These are phyloP conservation scores for Oryza nivara DNA, from an alignment of 176 grass and related monocot genomes.

Conservation along the genomic window DNA sequence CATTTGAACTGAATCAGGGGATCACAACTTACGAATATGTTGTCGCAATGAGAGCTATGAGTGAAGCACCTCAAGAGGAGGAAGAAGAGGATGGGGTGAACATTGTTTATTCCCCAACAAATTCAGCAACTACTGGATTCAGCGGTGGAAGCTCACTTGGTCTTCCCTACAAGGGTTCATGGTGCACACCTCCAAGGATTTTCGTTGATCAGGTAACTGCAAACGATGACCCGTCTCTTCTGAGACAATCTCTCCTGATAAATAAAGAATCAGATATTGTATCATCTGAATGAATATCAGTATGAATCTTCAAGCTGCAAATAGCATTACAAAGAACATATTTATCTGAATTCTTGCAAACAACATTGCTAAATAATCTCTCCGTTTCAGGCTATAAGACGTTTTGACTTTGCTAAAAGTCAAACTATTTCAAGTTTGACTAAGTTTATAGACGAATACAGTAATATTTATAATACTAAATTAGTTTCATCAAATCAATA, in stretches of 20 bases:
- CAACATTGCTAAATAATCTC: not conserved
- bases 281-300: not conserved
- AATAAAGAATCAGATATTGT: constrained; percentile 7
- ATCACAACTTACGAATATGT: constrained; percentile 95
- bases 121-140: constrained; percentile 84
- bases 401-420: too few relatives aligned
- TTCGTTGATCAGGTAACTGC: constrained; percentile 66
- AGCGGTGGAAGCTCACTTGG: constrained; percentile 71
- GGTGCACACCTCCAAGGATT: constrained; percentile 96
- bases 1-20: constrained; percentile 53
- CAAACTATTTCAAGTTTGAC: too few relatives aligned
- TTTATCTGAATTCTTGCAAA: not conserved
- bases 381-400: too few relatives aligned
- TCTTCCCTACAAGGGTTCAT: constrained; percentile 78
- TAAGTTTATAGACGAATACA: too few relatives aligned
- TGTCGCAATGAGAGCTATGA: constrained; percentile 90
- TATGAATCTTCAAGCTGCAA: not conserved
- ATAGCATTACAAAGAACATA: not conserved
- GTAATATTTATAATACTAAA: too few relatives aligned
- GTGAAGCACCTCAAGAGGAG: constrained; percentile 65
- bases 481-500: too few relatives aligned
- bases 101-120: constrained; percentile 79
- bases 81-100: constrained; percentile 64
- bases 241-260: not conserved
- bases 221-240: not conserved